A percentile compares a stretch with the other conserved stretches of the same genome.
These are phyloP conservation scores for Cyclostephanos tholiformis DNA, from an alignment of 108 stramenopile species.

Conservation along the genomic window DNA sequence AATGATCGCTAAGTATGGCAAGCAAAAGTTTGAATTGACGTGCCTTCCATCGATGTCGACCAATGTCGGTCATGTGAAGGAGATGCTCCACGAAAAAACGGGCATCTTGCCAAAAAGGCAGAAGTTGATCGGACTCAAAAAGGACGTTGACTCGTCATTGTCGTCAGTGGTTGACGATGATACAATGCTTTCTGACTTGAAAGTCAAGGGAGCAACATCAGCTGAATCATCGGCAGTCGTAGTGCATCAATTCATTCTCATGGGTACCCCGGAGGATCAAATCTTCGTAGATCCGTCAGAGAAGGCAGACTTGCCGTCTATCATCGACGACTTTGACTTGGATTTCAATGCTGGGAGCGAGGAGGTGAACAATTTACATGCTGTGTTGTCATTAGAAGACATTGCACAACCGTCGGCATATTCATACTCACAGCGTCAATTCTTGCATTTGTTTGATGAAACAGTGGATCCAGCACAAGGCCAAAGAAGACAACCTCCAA, in stretches of 20 bases:
- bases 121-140: conserved; percentile 88
- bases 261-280: conserved; percentile 94
- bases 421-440: not conserved
- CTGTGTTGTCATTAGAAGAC: not conserved
- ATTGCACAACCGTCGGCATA: not conserved
- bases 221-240: conserved; percentile 20
- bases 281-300: conserved; percentile 91
- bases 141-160: conserved; percentile 11
- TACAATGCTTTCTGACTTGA: conserved; percentile 59
- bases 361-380: conserved; percentile 15
- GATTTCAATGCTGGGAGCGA: conserved; percentile 83
- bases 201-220: conserved; percentile 57
- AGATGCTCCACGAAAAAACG: conserved; percentile 59
- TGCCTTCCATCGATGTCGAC: conserved; percentile 53
- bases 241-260: conserved; percentile 85
- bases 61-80: conserved; percentile 68
- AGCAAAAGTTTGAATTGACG: conserved; percentile 63
- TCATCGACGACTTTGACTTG: conserved; percentile 91
- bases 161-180: conserved; percentile 61
- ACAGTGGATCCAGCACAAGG: conserved; percentile 81
- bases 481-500: conserved; percentile 84
- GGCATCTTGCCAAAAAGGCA: conserved; percentile 87
- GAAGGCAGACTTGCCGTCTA: conserved; percentile 79
- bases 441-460: not conserved
- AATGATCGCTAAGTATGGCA: conserved; percentile 84